A percentile compares a stretch with the other conserved stretches of the same genome.
Evolutionary conservation across 257 asterid species (phyloP).

Genomic region (Nicotiana otophora): DNA sequence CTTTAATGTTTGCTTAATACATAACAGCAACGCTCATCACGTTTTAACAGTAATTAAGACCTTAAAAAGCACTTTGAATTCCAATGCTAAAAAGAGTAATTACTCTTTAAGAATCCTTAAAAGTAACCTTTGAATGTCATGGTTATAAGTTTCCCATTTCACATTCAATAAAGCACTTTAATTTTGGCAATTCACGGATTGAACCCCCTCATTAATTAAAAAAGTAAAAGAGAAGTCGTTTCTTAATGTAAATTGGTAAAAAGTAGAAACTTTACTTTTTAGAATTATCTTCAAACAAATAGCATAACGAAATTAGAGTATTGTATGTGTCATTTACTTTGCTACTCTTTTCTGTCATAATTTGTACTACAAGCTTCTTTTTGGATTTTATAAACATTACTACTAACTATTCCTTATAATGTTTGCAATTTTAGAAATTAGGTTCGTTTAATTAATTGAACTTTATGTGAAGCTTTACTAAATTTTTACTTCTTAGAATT

Average conservation of each 20-base stretch:
- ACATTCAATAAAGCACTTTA: not conserved
- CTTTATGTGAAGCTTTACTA: not conserved
- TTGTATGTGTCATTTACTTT: not conserved
- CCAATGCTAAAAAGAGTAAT: not conserved
- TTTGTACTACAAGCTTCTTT: too few species aligned
- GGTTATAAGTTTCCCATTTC: not conserved
- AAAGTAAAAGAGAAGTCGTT: not conserved
- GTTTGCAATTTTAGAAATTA: too few species aligned
- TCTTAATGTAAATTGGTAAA: not conserved
- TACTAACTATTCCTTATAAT: too few species aligned
- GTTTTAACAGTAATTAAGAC: not conserved
- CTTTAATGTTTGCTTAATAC: not conserved
- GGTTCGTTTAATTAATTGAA: not conserved
- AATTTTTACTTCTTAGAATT: not conserved
- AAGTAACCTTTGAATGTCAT: not conserved
- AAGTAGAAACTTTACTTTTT: not conserved
- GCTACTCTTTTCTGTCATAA: not conserved
- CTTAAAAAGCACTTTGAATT: not conserved
- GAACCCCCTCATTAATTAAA: not conserved
- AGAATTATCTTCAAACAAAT: not conserved
- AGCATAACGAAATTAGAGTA: not conserved
- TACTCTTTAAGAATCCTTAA: slow-evolving; percentile 5
- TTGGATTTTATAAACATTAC: too few species aligned
- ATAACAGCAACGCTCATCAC: not conserved
- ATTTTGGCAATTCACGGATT: not conserved